Evolutionary conservation across 2,329 filamentous ascomycete species (phyloP).

Genomic region (Chaetomium globosum): DNA sequence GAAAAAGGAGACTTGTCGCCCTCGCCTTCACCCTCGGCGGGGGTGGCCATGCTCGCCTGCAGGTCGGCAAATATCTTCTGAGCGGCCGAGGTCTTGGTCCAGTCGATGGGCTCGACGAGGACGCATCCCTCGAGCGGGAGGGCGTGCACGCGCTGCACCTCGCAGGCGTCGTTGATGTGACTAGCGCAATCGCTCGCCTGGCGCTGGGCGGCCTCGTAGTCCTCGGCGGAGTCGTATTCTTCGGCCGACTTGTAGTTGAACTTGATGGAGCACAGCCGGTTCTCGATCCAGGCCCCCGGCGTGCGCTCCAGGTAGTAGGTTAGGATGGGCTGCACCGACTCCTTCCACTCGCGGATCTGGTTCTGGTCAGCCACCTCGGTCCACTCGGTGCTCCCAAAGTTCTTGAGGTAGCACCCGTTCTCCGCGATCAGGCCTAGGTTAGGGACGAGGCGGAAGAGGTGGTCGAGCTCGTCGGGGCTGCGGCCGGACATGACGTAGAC

Average conservation of each 20-base stretch:
- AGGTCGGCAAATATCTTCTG: conserved; percentile 69
- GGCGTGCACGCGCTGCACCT: conserved; percentile 79
- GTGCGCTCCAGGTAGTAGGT: conserved; percentile 89
- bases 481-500: conserved; percentile 94
- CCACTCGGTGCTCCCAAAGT: conserved; percentile 71
- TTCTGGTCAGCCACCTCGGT: conserved; percentile 72
- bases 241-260: conserved; percentile 87
- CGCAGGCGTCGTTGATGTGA: conserved; percentile 93
- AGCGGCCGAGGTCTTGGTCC: conserved; percentile 84
- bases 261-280: conserved; percentile 86
- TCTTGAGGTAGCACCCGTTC: conserved; percentile 87
- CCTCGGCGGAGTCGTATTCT: conserved; percentile 67
- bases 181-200: conserved; percentile 88
- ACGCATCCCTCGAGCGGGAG: conserved; percentile 78
- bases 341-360: conserved; percentile 77
- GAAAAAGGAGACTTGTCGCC: conserved; percentile 36
- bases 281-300: conserved; percentile 83
- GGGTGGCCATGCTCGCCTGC: conserved; percentile 44
- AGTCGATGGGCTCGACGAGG: conserved; percentile 80
- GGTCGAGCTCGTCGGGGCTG: conserved; percentile 83
- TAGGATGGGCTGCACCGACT: conserved; percentile 78
- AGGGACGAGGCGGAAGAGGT: conserved; percentile 79
- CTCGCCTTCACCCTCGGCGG: conserved; percentile 33
- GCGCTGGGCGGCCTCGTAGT: conserved; percentile 72
- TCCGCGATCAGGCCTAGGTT: conserved; percentile 89